A percentile compares a stretch with the other conserved stretches of the same genome.
Evolutionary conservation across 2,329 filamentous ascomycete genomes (phyloP).

Genomic region (Fusarium algeriense): DNA sequence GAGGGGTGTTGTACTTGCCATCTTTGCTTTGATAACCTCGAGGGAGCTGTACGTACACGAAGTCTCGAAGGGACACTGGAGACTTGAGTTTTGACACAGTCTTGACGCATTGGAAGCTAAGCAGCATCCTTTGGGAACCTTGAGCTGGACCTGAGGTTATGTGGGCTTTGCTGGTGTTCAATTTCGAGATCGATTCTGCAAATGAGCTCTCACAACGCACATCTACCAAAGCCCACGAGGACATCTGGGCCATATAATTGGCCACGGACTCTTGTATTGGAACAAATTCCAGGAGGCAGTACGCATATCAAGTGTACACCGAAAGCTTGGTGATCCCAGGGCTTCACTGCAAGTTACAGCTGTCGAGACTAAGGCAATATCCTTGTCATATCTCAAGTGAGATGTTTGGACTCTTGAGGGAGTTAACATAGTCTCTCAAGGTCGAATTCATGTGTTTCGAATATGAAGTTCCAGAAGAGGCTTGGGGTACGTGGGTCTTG

Average conservation of each 20-base stretch:
- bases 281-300: too few species aligned
- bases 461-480: too few species aligned
- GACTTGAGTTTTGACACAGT: background rate
- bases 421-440: too few species aligned
- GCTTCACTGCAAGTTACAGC: background rate
- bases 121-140: background rate
- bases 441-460: background rate
- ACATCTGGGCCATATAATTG: too few species aligned
- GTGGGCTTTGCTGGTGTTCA: background rate
- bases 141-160: background rate
- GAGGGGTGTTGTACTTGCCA: background rate
- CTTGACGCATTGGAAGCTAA: background rate
- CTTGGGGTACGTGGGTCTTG: too few species aligned
- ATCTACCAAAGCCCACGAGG: background rate
- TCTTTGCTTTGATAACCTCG: background rate
- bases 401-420: background rate
- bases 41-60: background rate
- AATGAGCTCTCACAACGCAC: background rate
- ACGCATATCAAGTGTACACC: too few species aligned
- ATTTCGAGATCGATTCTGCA: background rate
- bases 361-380: background rate
- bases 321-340: too few species aligned
- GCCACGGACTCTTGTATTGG: too few species aligned
- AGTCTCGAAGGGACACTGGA: too few species aligned
- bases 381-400: background rate